Evolutionary conservation across 495 filamentous ascomycete genomes (phyloP), one percentile per base, ranked within the genome.

Genomic region (Cercophora newfieldiana): DNA sequence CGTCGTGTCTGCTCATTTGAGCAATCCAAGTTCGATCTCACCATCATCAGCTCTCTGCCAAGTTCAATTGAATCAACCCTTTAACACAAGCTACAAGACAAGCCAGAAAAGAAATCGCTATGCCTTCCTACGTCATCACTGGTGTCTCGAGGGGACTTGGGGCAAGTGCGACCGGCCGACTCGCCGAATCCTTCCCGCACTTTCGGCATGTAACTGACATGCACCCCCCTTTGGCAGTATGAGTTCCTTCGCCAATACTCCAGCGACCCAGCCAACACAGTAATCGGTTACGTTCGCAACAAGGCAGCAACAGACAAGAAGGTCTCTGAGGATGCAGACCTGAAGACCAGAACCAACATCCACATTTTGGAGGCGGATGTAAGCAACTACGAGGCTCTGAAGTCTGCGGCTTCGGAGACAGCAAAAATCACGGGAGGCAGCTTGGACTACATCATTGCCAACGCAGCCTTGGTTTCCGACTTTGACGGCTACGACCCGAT

Each of bases 361-460:
- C 68, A 82, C 47, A 65, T 80, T 30, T 62, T 85, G n/a, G 68
- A 76, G 25, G 65, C 79, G 24, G 83, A 87, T 60, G 22, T 70
- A 18, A 65, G 56, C 30, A 28, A 65, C 37, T 70, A 67, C 51
- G 61, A 33, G 6, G 50, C 59, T 56, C 69, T 83, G 16, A 72
- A 77, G 59, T 75, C 60, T 12, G 79, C 81, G 0, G 78, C 70
- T 1, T 53, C 53, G 0, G 37, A 72, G 47, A 69, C 75, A 26
- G 57, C 70, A 8, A 69, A 64, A 4, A 71, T 86, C 21, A 74
- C 71, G 14, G 80, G 76, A 16, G 79, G 80, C 31, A 72, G 75
- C 6, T 73, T 86, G 1, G 85, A 87, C 69, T 78, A 82, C 44
- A 68, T 88, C 7, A 79, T 87, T 59, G 85, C 83, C 69, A 85